Conservation (phyloP, 164 flowering plant species). For the Euptelea pleiosperma region DNA sequence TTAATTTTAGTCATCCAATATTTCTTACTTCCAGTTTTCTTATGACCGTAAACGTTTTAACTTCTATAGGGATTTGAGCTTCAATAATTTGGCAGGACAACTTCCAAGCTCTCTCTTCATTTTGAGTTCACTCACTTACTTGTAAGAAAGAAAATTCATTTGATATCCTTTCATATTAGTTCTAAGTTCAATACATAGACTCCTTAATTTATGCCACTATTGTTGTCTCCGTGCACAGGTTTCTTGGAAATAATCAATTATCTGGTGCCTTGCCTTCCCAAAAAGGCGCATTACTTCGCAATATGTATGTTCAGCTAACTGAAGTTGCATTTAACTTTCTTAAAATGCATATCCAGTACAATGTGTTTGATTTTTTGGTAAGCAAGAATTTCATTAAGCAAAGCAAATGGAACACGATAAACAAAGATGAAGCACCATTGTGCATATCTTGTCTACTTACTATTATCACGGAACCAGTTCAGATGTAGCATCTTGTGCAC, state of each 20-base stretch:
- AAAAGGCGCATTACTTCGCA: background rate
- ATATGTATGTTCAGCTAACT: constrained; percentile 1
- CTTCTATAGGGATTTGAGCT: constrained; percentile 66
- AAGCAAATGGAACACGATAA: too few species aligned
- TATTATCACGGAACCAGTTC: too few species aligned
- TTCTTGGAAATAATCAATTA: constrained; percentile 6
- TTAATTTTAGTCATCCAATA: background rate
- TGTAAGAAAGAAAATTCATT: constrained; percentile 35
- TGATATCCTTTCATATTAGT: too few species aligned
- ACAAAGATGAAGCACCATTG: too few species aligned
- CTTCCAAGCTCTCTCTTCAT: constrained; percentile 55
- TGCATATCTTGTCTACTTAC: too few species aligned
- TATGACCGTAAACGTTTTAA: background rate
- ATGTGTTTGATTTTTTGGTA: too few species aligned
- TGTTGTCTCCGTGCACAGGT: background rate
- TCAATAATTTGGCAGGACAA: constrained; percentile 54
- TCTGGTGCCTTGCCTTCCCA: constrained; percentile 9
- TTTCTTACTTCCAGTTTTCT: background rate
- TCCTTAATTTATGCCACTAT: background rate
- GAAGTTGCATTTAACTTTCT: too few species aligned
- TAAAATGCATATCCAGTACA: too few species aligned
- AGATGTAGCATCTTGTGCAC: too few species aligned
- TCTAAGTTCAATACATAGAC: background rate
- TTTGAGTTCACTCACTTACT: constrained; percentile 35
- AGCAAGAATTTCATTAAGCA: too few species aligned